These are phyloP conservation scores for Sporothrix sp. DNA, from an alignment of 2,329 filamentous ascomycete species.

Conservation along the genomic window DNA sequence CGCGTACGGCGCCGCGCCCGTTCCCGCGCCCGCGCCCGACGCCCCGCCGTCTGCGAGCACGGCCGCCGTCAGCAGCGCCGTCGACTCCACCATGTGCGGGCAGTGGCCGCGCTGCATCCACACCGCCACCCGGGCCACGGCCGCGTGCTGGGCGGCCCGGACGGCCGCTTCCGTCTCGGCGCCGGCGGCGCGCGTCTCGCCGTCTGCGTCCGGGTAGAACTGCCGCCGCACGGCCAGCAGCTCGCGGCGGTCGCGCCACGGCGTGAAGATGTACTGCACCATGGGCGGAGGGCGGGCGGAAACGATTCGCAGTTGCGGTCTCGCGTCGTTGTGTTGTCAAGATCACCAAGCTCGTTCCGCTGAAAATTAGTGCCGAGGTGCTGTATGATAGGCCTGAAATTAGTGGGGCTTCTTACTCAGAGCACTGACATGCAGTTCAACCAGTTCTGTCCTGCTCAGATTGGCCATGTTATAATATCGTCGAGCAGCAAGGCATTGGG, in stretches of 20 bases:
- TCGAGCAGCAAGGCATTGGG: too few species aligned
- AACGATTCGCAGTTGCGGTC: not conserved
- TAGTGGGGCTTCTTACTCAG: too few species aligned
- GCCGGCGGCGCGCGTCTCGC: not conserved
- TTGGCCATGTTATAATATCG: too few species aligned
- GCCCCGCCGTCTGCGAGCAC: slow-evolving; percentile 56
- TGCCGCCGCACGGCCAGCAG: slow-evolving; percentile 55
- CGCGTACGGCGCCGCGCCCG: slow-evolving; percentile 18
- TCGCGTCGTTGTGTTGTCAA: too few species aligned
- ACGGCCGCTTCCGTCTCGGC: not conserved
- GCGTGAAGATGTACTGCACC: slow-evolving; percentile 64
- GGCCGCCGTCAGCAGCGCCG: slow-evolving; percentile 61
- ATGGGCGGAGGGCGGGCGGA: slow-evolving; percentile 28
- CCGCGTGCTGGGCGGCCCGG: slow-evolving; percentile 30
- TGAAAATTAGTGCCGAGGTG: not conserved
- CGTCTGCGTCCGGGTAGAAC: slow-evolving; percentile 42
- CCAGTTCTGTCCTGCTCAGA: too few species aligned
- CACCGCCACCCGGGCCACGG: slow-evolving; percentile 51
- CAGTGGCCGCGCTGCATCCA: slow-evolving; percentile 67
- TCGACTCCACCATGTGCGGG: slow-evolving; percentile 71
- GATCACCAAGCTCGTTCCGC: too few species aligned
- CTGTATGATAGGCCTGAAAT: too few species aligned
- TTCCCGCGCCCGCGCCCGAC: not conserved
- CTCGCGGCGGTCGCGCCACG: slow-evolving; percentile 58
- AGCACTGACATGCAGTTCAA: too few species aligned